Base-by-base conservation (phyloP, 2,329 filamentous ascomycete genomes). In the Ophiostoma triangulosporum region DNA sequence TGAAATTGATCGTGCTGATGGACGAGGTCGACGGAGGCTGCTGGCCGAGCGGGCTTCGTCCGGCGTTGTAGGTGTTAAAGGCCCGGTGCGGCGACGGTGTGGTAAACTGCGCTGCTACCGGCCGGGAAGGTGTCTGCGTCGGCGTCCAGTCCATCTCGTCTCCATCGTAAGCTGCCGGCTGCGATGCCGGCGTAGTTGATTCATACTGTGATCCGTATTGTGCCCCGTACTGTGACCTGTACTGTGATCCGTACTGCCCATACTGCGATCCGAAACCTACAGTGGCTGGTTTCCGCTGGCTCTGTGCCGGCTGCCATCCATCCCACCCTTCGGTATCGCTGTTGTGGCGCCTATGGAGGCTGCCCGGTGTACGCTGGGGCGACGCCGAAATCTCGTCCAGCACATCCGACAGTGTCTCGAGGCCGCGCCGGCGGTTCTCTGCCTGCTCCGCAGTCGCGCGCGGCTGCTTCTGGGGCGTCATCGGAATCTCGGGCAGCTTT, bases 61-160 rank as follows among this genome's bases (percentile, higher is more conserved):
- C 45, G 69, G 68, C 55, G 66, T 60, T 52, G 64, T 56, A 66
- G 60, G 51, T 64, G 66, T 22, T 51, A 62, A 81, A 81, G 8
- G 76, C 77, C 52, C 76, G 75, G 56, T 80, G 68, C 49, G 70
- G 69, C n/a, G 74, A 73, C 53, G 70, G 69, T 0, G 77, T 29
- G 3, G 53, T 46, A 4, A 27, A 27, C 40, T 26, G 40, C 40
- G 40, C n/a, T 6, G 38, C 15, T 0, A 15, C 24, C 9, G 40
- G 22, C 14, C 40, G 69, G n/a, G 74, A 73, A 52, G 70, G 69
- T 0, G 77, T 26, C 5, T 48, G 68, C 48, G 70, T 67, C 15
- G 73, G 72, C 52, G 56, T 77, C 80, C 84, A 88, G 62, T 89
- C 86, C 86, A 90, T 89, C 53, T 76, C 75, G 36, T 84, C 77